A percentile compares a stretch with the other conserved stretches of the same genome.
Conservation (phyloP, 352 stramenopile genomes). For the Elongisporangium anandrum region DNA sequence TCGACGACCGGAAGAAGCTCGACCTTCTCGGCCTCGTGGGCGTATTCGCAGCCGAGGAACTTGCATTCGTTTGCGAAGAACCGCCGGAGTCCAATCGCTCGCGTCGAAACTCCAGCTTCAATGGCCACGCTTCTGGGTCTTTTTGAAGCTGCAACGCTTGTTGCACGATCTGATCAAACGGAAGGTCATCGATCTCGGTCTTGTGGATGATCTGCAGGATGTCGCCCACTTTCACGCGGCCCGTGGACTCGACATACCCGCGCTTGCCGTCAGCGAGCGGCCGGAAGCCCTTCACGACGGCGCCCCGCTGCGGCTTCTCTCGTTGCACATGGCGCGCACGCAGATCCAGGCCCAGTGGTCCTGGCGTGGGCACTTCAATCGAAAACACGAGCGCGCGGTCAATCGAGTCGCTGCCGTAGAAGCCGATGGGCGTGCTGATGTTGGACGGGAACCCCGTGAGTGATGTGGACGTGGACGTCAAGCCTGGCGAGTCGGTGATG, state of each 20-base stretch:
- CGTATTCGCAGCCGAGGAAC: not conserved
- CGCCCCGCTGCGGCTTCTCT: conserved; percentile 67
- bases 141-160: conserved; percentile 71
- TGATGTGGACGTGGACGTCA: conserved; percentile 27
- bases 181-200: conserved; percentile 73
- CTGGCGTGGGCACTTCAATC: conserved; percentile 63
- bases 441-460: conserved; percentile 30
- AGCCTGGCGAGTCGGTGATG: conserved; percentile 20
- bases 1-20: conserved; percentile 71
- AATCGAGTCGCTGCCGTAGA: conserved; percentile 52
- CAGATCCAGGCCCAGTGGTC: conserved; percentile 69
- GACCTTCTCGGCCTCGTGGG: conserved; percentile 44
- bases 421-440: conserved; percentile 35
- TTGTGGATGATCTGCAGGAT: conserved; percentile 80
- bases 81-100: conserved; percentile 16
- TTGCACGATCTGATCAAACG: conserved; percentile 81
- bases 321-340: conserved; percentile 68
- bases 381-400: conserved; percentile 67
- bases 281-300: conserved; percentile 77
- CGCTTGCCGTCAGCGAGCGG: conserved; percentile 37
- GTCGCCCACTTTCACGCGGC: conserved; percentile 69
- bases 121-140: conserved; percentile 59
- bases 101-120: conserved; percentile 73
- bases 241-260: conserved; percentile 73
- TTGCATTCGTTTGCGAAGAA: not conserved